phyloP scores from a whole-genome alignment of 176 grass and related monocot genomes.

The Ensete glaucum region DNA sequence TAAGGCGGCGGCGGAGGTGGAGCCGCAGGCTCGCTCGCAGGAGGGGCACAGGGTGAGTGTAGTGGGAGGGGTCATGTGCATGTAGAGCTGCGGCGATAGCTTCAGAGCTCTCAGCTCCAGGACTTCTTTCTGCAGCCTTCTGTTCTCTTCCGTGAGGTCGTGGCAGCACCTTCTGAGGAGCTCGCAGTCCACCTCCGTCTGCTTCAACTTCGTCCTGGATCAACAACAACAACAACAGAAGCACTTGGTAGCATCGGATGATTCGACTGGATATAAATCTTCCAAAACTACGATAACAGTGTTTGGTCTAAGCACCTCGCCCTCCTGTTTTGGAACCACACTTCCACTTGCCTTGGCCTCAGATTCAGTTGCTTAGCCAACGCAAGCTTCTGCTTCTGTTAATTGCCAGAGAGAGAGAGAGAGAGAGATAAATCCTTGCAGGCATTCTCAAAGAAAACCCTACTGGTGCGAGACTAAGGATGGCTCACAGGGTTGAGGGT shows the following conservation, averaged over 20 bases:
- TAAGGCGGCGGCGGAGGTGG: neutral
- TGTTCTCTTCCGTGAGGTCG: slow-evolving; percentile 65
- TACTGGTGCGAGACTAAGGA: neutral
- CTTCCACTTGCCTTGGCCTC: slow-evolving; percentile 78
- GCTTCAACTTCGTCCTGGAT: slow-evolving; percentile 80
- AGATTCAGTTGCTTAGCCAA: slow-evolving; percentile 72
- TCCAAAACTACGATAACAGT: no score
- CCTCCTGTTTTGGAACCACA: slow-evolving; percentile 94
- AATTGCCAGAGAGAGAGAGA: neutral
- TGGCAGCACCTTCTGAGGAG: slow-evolving; percentile 72
- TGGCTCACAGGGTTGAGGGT: slow-evolving; percentile 72
- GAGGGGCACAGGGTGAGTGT: slow-evolving; percentile 91
- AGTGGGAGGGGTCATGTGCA: slow-evolving; percentile 61
- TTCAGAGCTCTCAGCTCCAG: slow-evolving; percentile 75
- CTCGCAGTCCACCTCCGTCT: slow-evolving; percentile 91
- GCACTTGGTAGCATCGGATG: neutral
- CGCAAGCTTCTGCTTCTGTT: slow-evolving; percentile 79
- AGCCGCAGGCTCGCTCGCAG: slow-evolving; percentile 52
- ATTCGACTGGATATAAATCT: neutral
- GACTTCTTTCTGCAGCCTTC: slow-evolving; percentile 67
- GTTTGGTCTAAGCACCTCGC: slow-evolving; percentile 32
- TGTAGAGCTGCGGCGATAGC: slow-evolving; percentile 46
- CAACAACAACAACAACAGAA: neutral
- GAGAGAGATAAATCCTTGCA: neutral
- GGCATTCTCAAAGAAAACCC: no score